Evolutionary conservation across 2,329 filamentous ascomycete genomes (phyloP).

Genomic region (Fusarium sp.): DNA sequence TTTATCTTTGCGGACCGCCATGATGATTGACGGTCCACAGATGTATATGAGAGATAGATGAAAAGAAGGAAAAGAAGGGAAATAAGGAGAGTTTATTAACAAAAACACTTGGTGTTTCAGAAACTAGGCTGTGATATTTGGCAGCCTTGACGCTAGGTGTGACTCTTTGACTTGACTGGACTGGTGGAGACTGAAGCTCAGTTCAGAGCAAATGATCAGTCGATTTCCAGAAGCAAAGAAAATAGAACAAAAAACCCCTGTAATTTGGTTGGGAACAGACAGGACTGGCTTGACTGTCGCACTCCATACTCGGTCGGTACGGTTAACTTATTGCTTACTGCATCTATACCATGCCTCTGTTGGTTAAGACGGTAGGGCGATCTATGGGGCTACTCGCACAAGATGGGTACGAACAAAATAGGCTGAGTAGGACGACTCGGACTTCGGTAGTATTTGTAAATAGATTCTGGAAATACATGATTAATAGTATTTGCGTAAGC

Average conservation of each 20-base stretch:
- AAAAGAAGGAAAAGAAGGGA: not conserved
- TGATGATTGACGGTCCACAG: slow-evolving; percentile 21
- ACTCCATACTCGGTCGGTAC: not conserved
- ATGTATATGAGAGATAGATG: not conserved
- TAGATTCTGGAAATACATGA: not conserved
- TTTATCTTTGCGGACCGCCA: slow-evolving; percentile 40
- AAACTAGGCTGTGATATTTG: slow-evolving; percentile 16
- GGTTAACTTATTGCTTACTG: slow-evolving; percentile 28
- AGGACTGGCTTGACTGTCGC: not conserved
- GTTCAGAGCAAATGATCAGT: slow-evolving; percentile 13
- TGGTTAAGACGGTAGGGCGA: slow-evolving; percentile 36
- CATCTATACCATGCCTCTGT: slow-evolving; percentile 41
- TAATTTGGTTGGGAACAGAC: not conserved
- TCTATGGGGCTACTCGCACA: slow-evolving; percentile 18
- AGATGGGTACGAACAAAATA: not conserved
- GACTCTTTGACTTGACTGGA: not conserved
- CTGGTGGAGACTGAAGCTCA: not conserved
- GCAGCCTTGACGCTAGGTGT: slow-evolving; percentile 3
- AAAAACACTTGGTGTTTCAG: slow-evolving; percentile 23
- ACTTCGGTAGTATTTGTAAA: not conserved
- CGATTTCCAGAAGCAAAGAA: not conserved
- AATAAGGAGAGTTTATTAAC: not conserved
- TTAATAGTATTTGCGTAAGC: not conserved
- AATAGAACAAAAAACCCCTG: slow-evolving; percentile 10
- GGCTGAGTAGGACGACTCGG: not conserved